Evolutionary conservation across 106 monocot genomes (phyloP), one percentile per base, ranked within the genome.

Genomic region (Phalaenopsis aphrodite): DNA sequence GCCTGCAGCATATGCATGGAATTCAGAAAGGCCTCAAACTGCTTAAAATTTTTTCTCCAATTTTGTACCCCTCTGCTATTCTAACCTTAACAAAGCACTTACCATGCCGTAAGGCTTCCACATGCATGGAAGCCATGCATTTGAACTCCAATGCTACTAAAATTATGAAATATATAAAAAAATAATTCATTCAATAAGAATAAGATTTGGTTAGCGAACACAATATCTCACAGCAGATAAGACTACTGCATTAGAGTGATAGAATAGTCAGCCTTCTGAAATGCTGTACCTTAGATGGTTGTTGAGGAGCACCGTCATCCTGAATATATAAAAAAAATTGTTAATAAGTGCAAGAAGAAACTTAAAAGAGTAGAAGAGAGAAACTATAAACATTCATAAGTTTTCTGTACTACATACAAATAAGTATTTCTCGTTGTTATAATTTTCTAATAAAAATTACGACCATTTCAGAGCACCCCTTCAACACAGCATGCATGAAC

Each of bases 281-380:
- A 61, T n/a, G 21, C n/a, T 61, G 21, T 61, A 61, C 61, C 61
- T 61, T 61, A 21, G 61, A 61, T 61, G 61, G n/a, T 61, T 61
- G 61, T 61, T 61, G 61, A 61, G 61, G 6, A 5, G 61, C 21
- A 21, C 21, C 61, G 21, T 61, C 21, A 61, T 61, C 61, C 61
- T 61, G n/a, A n/a, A 61, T 61, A 61, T 21, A n/a, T n/a, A 21
- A 61, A 61, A 21, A 61, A 61, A 61, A 61, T 21, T 61, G n/a
- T 61, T 61, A 61, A 8, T 61, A 8, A 61, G n/a, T 21, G 61
- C 3, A 61, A 61, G 61, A 61, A 61, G 61, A 61, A n/a, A 21
- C 56, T 2, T 30, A 21, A 21, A 61, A 61, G 19, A 61, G 61
- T n/a, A 61, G n/a, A n/a, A 61, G 21, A 61, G 61, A n/a, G 57